phyloP scores from a whole-genome alignment of 345 rosid species.

The Heritiera fomes region DNA sequence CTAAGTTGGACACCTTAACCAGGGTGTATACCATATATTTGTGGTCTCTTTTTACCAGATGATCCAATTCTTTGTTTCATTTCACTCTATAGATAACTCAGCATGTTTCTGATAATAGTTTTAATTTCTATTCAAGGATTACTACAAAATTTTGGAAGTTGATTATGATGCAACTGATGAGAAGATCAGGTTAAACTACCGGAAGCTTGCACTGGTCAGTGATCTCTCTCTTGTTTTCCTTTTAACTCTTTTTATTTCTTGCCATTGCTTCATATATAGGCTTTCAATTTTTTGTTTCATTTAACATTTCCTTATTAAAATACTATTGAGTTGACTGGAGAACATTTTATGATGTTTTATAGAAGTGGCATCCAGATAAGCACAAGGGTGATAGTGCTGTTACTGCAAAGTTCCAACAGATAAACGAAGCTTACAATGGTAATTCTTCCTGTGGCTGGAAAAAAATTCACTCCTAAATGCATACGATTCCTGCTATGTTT shows the following conservation, averaged over 20 bases:
- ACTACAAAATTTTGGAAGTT: slow-evolving; percentile 73
- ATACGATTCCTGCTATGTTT: neutral
- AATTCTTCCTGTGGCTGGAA: slow-evolving; percentile 18
- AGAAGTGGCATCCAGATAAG: slow-evolving; percentile 94
- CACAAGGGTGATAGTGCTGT: slow-evolving; percentile 70
- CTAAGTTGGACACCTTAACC: slow-evolving; percentile 2
- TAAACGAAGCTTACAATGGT: slow-evolving; percentile 81
- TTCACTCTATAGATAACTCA: slow-evolving; percentile 5
- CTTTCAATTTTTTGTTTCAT: slow-evolving; percentile 21
- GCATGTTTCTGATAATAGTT: slow-evolving; percentile 22
- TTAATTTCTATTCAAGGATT: slow-evolving; percentile 49
- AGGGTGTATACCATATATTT: neutral
- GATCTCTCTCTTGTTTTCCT: slow-evolving; percentile 17
- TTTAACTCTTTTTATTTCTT: neutral
- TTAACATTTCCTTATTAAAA: slow-evolving; percentile 11
- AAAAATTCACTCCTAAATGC: neutral
- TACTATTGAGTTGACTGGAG: slow-evolving; percentile 15
- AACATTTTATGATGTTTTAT: slow-evolving; percentile 18
- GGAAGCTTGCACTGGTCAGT: slow-evolving; percentile 84
- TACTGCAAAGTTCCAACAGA: slow-evolving; percentile 76
- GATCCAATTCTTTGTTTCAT: neutral
- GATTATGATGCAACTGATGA: slow-evolving; percentile 89
- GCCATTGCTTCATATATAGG: slow-evolving; percentile 25
- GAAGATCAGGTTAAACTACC: slow-evolving; percentile 64
- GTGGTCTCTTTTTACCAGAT: neutral